phyloP scores from a whole-genome alignment of 2,329 filamentous ascomycete species.

The Salinomyces thailandicus region DNA sequence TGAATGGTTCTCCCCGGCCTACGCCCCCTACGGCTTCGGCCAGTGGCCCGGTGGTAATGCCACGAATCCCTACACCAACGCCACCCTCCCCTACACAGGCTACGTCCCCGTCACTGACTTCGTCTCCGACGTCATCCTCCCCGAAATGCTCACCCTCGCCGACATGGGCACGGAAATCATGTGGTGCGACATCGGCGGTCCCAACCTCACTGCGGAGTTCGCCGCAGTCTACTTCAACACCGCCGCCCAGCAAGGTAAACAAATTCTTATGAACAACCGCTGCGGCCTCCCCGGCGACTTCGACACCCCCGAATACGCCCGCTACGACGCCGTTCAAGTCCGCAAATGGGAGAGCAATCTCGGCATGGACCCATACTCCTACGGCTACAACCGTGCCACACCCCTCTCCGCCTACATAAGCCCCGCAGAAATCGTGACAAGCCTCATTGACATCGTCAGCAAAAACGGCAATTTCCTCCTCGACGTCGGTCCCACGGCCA shows the following conservation, averaged over 20 bases:
- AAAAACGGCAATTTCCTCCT: conserved; percentile 50
- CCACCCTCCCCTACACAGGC: conserved; percentile 35
- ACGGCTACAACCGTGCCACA: conserved; percentile 50
- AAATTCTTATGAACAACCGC: conserved; percentile 47
- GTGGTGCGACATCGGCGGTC: conserved; percentile 39
- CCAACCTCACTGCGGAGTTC: conserved; percentile 35
- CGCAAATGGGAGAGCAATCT: conserved; percentile 51
- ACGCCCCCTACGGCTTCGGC: conserved; percentile 31
- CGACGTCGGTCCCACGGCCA: conserved; percentile 46
- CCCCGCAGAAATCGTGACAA: conserved; percentile 37
- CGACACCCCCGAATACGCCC: conserved; percentile 50
- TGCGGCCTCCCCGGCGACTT: conserved; percentile 49
- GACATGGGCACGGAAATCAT: conserved; percentile 36
- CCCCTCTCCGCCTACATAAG: conserved; percentile 42
- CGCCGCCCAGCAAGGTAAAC: conserved; percentile 30
- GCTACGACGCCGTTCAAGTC: conserved; percentile 39
- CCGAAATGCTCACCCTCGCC: conserved; percentile 36
- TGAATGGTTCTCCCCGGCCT: conserved; percentile 39
- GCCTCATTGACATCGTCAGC: conserved; percentile 42
- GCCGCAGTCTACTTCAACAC: conserved; percentile 35
- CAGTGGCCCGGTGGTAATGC: conserved; percentile 33
- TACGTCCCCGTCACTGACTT: conserved; percentile 33
- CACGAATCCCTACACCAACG: conserved; percentile 35
- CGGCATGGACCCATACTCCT: conserved; percentile 51
- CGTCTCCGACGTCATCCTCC: conserved; percentile 32